phyloP scores from a whole-genome alignment of 164 flowering plant genomes.

The Protea cynaroides region DNA sequence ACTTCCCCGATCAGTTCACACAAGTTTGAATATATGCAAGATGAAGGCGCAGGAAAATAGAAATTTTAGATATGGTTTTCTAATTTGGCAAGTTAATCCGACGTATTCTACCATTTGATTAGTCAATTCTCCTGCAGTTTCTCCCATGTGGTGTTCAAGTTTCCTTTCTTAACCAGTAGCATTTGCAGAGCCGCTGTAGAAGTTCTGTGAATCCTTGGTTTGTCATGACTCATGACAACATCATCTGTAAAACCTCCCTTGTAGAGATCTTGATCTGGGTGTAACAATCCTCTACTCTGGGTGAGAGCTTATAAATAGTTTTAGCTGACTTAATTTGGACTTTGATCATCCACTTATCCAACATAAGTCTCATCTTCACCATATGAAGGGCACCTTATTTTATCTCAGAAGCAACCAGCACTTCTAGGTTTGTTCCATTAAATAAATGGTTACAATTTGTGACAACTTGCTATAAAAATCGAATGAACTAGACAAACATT shows the following conservation, averaged over 20 bases:
- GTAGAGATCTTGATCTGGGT: constrained; percentile 30
- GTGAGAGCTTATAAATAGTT: constrained; percentile 25
- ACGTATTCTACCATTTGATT: background rate
- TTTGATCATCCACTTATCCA: constrained; percentile 22
- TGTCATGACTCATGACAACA: constrained; percentile 18
- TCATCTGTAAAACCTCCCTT: constrained; percentile 29
- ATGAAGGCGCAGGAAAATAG: too few relatives aligned
- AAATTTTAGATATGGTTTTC: too few relatives aligned
- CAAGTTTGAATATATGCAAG: too few relatives aligned
- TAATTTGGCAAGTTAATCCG: too few relatives aligned
- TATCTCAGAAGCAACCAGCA: constrained; percentile 15
- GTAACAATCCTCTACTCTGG: constrained; percentile 25
- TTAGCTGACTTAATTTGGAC: constrained; percentile 26
- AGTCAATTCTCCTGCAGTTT: constrained; percentile 23
- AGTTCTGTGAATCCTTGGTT: constrained; percentile 15
- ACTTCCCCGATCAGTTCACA: too few relatives aligned
- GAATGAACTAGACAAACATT: constrained; percentile 28
- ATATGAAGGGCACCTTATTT: constrained; percentile 22
- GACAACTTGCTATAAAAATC: constrained; percentile 23
- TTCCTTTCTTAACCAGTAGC: constrained; percentile 32
- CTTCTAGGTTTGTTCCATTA: constrained; percentile 26
- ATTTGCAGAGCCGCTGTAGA: constrained; percentile 22
- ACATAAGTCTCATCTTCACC: constrained; percentile 24
- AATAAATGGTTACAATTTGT: constrained; percentile 19
- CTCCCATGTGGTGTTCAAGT: constrained; percentile 18